These are phyloP conservation scores for Epichloe bromicola DNA, from an alignment of 2,329 filamentous ascomycete species.

Conservation along the genomic window DNA sequence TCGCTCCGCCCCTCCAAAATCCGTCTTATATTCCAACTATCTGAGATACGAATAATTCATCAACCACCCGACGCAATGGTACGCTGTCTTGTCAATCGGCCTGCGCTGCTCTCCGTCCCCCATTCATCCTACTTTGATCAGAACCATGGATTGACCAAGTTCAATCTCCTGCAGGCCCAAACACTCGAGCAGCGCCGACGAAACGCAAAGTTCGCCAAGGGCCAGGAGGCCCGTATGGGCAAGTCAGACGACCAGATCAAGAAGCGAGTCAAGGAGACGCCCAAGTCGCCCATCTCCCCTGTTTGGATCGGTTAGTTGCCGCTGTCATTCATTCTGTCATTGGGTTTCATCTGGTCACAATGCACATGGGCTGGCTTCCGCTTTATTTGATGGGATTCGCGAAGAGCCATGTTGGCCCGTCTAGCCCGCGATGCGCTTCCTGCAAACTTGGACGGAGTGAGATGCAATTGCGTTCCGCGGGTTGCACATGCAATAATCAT, in stretches of 20 bases:
- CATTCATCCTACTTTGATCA: not conserved
- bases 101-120: too few relatives aligned
- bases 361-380: too few relatives aligned
- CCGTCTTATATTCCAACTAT: not conserved
- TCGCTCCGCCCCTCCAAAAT: not conserved
- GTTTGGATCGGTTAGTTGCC: conserved; percentile 46
- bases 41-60: not conserved
- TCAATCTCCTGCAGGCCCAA: conserved; percentile 47
- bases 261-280: conserved; percentile 41
- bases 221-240: conserved; percentile 61
- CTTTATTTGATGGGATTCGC: too few relatives aligned
- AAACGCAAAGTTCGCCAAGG: conserved; percentile 66
- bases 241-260: conserved; percentile 55
- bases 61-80: not conserved
- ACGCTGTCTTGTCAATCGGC: not conserved
- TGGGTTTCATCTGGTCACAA: not conserved
- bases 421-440: not conserved
- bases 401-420: too few relatives aligned
- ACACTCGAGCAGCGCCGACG: conserved; percentile 72
- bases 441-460: not conserved
- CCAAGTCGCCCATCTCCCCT: conserved; percentile 50
- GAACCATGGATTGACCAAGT: not conserved
- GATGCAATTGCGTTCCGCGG: not conserved
- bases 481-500: not conserved
- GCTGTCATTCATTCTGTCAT: not conserved